phyloP scores from a whole-genome alignment of 345 rosid species.

The Luvunga scandens region DNA sequence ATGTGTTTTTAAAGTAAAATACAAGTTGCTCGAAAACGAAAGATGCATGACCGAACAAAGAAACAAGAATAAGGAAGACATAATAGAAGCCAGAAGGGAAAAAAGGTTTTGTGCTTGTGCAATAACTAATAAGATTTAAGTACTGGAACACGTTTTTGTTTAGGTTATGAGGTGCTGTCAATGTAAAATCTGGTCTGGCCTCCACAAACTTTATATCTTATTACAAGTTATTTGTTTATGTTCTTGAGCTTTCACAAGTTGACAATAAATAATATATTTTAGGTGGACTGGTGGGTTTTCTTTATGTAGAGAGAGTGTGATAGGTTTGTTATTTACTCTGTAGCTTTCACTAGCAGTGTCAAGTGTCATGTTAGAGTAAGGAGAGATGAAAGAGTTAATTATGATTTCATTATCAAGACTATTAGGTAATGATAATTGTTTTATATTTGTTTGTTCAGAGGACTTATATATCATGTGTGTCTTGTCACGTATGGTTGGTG shows the following conservation, averaged over 20 bases:
- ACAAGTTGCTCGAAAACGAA: no score
- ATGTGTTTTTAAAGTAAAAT: not conserved
- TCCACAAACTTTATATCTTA: not conserved
- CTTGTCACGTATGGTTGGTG: no score
- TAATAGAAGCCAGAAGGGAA: not conserved
- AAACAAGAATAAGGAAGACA: not conserved
- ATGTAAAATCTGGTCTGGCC: not conserved
- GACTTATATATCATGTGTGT: no score
- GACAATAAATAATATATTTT: no score
- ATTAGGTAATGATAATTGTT: no score
- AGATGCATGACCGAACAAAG: no score
- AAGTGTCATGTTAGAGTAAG: not conserved
- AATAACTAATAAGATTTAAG: not conserved
- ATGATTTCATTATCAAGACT: no score
- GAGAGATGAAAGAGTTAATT: no score
- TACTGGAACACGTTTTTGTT: not conserved
- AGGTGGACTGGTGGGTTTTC: no score
- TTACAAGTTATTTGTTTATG: not conserved
- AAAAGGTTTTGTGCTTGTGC: not conserved
- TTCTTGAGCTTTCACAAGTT: no score
- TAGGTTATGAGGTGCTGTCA: not conserved
- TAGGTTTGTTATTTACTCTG: not conserved
- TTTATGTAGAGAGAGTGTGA: not conserved
- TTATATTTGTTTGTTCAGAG: no score
- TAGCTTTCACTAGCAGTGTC: not conserved